phyloP scores from a whole-genome alignment of 352 stramenopile genomes.

The Phytopythium oedochilum region DNA sequence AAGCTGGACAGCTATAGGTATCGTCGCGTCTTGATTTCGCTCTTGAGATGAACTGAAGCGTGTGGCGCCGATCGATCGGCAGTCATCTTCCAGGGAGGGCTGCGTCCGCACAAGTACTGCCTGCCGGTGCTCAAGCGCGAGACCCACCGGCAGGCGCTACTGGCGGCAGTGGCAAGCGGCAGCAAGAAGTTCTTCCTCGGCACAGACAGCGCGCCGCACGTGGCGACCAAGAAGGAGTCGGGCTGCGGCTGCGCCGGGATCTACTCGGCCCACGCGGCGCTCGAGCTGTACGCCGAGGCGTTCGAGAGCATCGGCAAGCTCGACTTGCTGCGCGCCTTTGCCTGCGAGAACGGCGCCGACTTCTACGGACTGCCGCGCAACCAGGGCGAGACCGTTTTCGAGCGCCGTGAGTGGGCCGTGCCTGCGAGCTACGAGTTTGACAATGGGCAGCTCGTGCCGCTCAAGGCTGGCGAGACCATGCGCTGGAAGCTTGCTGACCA shows the following conservation, averaged over 20 bases:
- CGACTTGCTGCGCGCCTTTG: constrained; percentile 94
- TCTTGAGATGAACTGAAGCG: neutral
- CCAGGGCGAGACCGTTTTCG: constrained; percentile 76
- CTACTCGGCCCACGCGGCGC: constrained; percentile 94
- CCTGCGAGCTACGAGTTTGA: constrained; percentile 91
- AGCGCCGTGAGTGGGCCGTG: constrained; percentile 89
- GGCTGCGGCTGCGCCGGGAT: constrained; percentile 93
- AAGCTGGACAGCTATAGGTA: neutral
- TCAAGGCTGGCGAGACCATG: constrained; percentile 92
- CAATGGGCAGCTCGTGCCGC: constrained; percentile 78
- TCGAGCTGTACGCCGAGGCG: constrained; percentile 97
- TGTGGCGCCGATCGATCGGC: neutral
- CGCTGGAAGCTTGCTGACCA: constrained; percentile 67
- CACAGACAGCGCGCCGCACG: constrained; percentile 97
- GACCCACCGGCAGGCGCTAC: constrained; percentile 88
- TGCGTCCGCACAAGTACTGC: constrained; percentile 99
- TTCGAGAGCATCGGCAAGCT: constrained; percentile 94
- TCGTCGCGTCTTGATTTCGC: neutral
- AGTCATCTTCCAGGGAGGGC: constrained; percentile 89
- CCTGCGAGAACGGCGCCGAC: constrained; percentile 91
- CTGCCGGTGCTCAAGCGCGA: constrained; percentile 98
- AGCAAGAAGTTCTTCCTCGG: constrained; percentile 98
- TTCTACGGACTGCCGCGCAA: constrained; percentile 97
- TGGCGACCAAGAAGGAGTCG: constrained; percentile 89
- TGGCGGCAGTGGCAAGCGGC: constrained; percentile 89